phyloP scores from a whole-genome alignment of 2,329 filamentous ascomycete genomes.

The Pyrenochaeta sp. region DNA sequence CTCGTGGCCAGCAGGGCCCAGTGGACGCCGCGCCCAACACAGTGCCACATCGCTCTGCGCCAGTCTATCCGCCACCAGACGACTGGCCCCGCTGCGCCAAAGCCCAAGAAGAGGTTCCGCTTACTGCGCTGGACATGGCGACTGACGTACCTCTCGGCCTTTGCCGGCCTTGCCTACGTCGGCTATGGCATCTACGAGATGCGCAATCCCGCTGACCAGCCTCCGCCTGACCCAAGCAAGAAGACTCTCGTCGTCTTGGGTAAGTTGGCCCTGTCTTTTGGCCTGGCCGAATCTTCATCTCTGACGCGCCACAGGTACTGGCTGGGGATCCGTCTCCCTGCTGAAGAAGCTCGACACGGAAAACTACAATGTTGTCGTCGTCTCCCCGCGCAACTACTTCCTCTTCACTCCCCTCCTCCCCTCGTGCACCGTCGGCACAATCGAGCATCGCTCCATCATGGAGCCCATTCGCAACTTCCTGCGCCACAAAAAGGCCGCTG shows the following conservation, averaged over 20 bases:
- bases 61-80: conserved; percentile 47
- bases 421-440: conserved; percentile 95
- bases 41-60: conserved; percentile 46
- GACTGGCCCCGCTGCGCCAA: conserved; percentile 40
- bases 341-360: conserved; percentile 98
- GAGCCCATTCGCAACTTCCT: conserved; percentile 97
- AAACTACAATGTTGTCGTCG: conserved; percentile 98
- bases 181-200: conserved; percentile 84
- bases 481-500: conserved; percentile 89
- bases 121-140: conserved; percentile 85
- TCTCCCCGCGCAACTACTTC: conserved; percentile 99
- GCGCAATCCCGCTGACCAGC: conserved; percentile 82
- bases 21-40: conserved; percentile 44
- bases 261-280: conserved; percentile 55
- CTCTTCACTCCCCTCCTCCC: conserved; percentile 97
- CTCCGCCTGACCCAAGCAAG: conserved; percentile 82
- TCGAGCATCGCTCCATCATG: conserved; percentile 99
- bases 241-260: conserved; percentile 97
- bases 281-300: neutral
- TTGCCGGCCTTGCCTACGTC: conserved; percentile 75
- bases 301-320: conserved; percentile 72
- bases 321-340: conserved; percentile 95
- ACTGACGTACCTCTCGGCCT: conserved; percentile 76
- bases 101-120: conserved; percentile 65
- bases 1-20: conserved; percentile 45